phyloP scores from a whole-genome alignment of 2,329 filamentous ascomycete genomes.

The Sporothrix luriei region DNA sequence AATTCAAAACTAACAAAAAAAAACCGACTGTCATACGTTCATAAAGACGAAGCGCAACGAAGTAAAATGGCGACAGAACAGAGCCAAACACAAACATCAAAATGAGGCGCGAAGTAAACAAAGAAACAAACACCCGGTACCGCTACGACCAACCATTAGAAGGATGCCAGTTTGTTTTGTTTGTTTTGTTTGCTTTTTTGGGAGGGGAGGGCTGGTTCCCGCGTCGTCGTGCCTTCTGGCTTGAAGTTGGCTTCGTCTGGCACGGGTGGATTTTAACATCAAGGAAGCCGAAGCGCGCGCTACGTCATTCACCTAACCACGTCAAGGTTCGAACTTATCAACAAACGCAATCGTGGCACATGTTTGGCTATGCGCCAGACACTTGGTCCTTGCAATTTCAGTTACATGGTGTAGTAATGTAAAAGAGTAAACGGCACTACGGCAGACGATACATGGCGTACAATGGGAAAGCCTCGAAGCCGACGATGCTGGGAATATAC shows the following conservation, averaged over 20 bases:
- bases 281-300: constrained; percentile 24
- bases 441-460: too few species aligned
- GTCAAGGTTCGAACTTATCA: not conserved
- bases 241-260: not conserved
- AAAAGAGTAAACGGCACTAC: not conserved
- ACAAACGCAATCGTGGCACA: not conserved
- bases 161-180: not conserved
- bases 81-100: not conserved
- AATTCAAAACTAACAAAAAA: not conserved
- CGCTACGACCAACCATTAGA: not conserved
- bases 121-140: not conserved
- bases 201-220: too few species aligned
- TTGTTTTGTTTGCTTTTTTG: not conserved
- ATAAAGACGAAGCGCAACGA: not conserved
- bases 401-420: not conserved
- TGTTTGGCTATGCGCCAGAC: not conserved
- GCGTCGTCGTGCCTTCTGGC: too few species aligned
- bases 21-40: not conserved
- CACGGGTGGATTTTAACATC: constrained; percentile 8
- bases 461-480: not conserved
- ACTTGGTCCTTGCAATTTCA: constrained; percentile 7
- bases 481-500: not conserved
- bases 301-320: constrained; percentile 20
- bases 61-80: not conserved
- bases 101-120: not conserved